Base-by-base conservation (phyloP, 345 rosid genomes). In the Passiflora organensis region DNA sequence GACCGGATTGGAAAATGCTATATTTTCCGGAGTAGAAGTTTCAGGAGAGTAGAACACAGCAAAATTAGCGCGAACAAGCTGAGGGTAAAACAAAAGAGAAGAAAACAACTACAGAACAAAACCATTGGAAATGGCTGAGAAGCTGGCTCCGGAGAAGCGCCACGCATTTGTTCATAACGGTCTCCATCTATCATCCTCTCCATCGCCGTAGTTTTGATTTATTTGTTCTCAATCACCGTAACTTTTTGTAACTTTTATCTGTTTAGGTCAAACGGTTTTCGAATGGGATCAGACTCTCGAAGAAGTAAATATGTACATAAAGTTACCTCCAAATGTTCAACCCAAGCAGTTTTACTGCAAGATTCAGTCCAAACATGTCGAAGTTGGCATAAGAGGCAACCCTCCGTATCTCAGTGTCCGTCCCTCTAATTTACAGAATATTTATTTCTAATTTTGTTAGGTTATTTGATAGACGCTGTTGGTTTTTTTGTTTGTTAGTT, bases 201-300 rank as follows among this genome's bases (percentile, higher is more conserved):
- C 11, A 9, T 16, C 43, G 9, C 34, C 25, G 32, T 9, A 44
- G 20, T 20, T 10, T 11, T 5, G 10, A 8, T 20, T 14, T 18
- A 24, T 46, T 48, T 42, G 14, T 22, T 20, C 43, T 42, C n/a
- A n/a, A n/a, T n/a, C n/a, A n/a, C n/a, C n/a, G n/a, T n/a, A n/a
- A n/a, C n/a, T n/a, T n/a, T n/a, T n/a, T n/a, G n/a, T n/a, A n/a
- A 1, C n/a, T 18, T 37, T 0, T 9, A 9, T 19, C 39, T 19
- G 13, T 55, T 53, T 58, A 86, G 97, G 79, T 36, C 79, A 84
- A 60, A 80, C 78, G 63, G 95, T 86, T 20, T 89, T 86, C 59
- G 95, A 93, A 55, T 89, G 97, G 99, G 96, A 93, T 76, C 96
- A 89, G 78, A 86, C 87, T 67, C 71, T 89, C 32, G 96, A 89